Percentiles rank a stretch among this genome's conserved stretches.
These are phyloP conservation scores for Aspergillus carlsbadensis DNA, from an alignment of 495 filamentous ascomycete species.

Conservation along the genomic window DNA sequence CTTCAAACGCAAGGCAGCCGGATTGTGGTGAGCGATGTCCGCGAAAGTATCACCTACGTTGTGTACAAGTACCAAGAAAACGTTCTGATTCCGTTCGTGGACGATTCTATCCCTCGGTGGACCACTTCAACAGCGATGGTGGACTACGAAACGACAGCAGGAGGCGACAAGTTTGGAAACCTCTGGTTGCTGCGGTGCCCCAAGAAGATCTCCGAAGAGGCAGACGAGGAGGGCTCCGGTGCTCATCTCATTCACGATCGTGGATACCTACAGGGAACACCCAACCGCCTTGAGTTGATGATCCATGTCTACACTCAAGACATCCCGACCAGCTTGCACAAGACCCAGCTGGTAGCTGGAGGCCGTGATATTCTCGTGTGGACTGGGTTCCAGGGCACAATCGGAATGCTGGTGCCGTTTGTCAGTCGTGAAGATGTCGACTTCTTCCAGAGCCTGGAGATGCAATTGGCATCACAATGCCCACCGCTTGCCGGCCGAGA, in stretches of 20 bases:
- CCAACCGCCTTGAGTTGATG: conserved; percentile 80
- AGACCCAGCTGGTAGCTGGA: conserved; percentile 85
- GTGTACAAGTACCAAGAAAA: conserved; percentile 94
- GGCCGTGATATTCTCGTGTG: conserved; percentile 90
- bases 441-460: conserved; percentile 93
- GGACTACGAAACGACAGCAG: conserved; percentile 94
- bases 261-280: conserved; percentile 83
- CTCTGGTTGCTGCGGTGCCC: conserved; percentile 90
- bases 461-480: conserved; percentile 79
- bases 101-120: conserved; percentile 86
- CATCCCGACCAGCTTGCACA: conserved; percentile 85
- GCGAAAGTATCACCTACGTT: conserved; percentile 85
- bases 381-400: conserved; percentile 90
- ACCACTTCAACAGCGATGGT: conserved; percentile 88
- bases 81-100: conserved; percentile 84
- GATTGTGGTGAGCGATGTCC: conserved; percentile 87
- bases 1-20: conserved; percentile 89
- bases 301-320: conserved; percentile 89
- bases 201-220: conserved; percentile 78
- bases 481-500: conserved; percentile 87
- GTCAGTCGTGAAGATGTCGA: conserved; percentile 88
- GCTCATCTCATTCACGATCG: conserved; percentile 86
- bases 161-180: conserved; percentile 97
- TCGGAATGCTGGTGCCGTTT: conserved; percentile 91
- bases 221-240: conserved; percentile 89